Evolutionary conservation across 2,329 filamentous ascomycete genomes (phyloP).

Genomic region (Fusarium nisikadoi): DNA sequence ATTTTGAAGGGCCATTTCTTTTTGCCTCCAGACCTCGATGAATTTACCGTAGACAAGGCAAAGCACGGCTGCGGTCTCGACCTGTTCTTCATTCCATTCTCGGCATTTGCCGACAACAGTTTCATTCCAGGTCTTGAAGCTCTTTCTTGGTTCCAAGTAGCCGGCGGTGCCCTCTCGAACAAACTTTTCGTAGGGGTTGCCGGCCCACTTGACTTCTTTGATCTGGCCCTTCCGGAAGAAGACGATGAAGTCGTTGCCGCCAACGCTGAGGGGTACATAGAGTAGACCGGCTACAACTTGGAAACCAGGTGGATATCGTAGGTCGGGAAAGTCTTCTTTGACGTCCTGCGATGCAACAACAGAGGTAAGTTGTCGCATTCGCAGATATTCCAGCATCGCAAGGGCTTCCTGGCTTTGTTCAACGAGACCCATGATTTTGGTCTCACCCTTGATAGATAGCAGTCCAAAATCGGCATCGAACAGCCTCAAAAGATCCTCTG

Average conservation of each 20-base stretch:
- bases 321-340: slow-evolving; percentile 79
- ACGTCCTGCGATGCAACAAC: slow-evolving; percentile 85
- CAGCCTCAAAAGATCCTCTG: slow-evolving; percentile 82
- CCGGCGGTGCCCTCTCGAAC: slow-evolving; percentile 76
- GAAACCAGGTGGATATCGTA: slow-evolving; percentile 83
- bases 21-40: slow-evolving; percentile 93
- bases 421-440: slow-evolving; percentile 81
- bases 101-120: slow-evolving; percentile 83
- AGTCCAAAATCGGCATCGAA: slow-evolving; percentile 91
- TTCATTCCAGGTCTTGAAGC: slow-evolving; percentile 85
- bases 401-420: slow-evolving; percentile 84
- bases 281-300: slow-evolving; percentile 80
- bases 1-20: slow-evolving; percentile 83
- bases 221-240: slow-evolving; percentile 85
- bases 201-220: slow-evolving; percentile 85
- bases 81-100: slow-evolving; percentile 89
- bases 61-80: slow-evolving; percentile 88
- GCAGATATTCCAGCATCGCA: slow-evolving; percentile 85
- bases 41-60: slow-evolving; percentile 91
- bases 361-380: slow-evolving; percentile 77
- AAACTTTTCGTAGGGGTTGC: slow-evolving; percentile 85
- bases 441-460: slow-evolving; percentile 86
- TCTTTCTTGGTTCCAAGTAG: slow-evolving; percentile 80
- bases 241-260: slow-evolving; percentile 86
- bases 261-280: slow-evolving; percentile 81